Percentiles rank a stretch among this genome's conserved stretches.
These are phyloP conservation scores for Flagelloscypha sp. DNA, from an alignment of 768 basidiomycete species.

Conservation along the genomic window DNA sequence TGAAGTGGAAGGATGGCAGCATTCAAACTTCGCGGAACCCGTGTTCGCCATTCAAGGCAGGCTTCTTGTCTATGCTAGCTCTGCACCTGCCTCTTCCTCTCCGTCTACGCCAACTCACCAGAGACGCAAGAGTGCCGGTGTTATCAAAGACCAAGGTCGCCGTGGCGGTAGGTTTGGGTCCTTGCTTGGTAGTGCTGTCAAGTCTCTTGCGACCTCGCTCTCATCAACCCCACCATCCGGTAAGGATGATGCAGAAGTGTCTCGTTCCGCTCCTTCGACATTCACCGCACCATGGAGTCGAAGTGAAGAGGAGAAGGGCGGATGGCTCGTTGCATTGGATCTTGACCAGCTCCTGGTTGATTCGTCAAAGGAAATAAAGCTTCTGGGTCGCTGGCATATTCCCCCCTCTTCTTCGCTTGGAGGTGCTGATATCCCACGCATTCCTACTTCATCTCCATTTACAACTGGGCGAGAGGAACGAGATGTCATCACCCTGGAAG, in stretches of 20 bases:
- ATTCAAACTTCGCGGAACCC: slow-evolving; percentile 21
- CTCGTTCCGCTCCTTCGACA: too few species aligned
- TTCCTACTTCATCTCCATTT: too few species aligned
- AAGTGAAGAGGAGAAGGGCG: too few species aligned
- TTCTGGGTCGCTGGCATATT: too few species aligned
- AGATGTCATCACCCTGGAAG: too few species aligned
- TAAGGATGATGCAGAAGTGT: slow-evolving; percentile 36
- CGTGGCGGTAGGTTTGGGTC: slow-evolving; percentile 12
- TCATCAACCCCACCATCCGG: slow-evolving; percentile 12
- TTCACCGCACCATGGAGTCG: too few species aligned
- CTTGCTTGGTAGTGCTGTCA: slow-evolving; percentile 8
- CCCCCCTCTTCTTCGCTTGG: too few species aligned
- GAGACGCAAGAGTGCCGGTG: slow-evolving; percentile 2
- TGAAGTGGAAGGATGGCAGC: slow-evolving; percentile 8
- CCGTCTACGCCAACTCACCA: slow-evolving; percentile 1
- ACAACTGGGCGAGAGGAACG: too few species aligned
- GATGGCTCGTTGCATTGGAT: too few species aligned
- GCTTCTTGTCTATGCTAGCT: slow-evolving; percentile 53
- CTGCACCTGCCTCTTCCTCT: slow-evolving; percentile 7
- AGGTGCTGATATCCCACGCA: too few species aligned
- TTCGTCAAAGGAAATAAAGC: too few species aligned
- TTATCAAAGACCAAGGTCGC: slow-evolving; percentile 3
- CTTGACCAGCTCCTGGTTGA: too few species aligned
- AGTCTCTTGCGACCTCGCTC: slow-evolving; percentile 11
- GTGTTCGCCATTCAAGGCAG: slow-evolving; percentile 55